A percentile compares a stretch with the other conserved stretches of the same genome.
Evolutionary conservation across 1,284 basidiomycete genomes (phyloP).

Genomic region (Microbotryum saponariae): DNA sequence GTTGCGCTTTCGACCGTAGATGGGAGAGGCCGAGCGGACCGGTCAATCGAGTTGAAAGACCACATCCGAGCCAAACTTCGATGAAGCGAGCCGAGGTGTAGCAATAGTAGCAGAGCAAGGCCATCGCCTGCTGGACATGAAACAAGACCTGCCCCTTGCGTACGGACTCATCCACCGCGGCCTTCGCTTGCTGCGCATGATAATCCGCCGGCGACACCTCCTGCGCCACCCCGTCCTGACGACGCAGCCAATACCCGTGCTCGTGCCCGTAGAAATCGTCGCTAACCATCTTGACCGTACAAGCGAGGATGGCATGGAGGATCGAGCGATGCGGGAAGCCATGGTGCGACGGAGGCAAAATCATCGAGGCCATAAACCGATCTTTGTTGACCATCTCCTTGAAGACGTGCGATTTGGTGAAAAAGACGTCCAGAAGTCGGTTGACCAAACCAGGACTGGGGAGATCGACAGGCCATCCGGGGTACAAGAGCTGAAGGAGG

Average conservation of each 20-base stretch:
- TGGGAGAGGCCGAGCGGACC: constrained; percentile 52
- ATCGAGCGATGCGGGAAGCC: constrained; percentile 72
- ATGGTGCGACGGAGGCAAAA: constrained; percentile 62
- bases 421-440: constrained; percentile 31
- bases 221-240: too few species aligned
- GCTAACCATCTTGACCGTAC: constrained; percentile 68
- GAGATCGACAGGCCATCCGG: constrained; percentile 26
- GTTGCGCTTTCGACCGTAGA: too few species aligned
- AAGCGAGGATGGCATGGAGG: constrained; percentile 74
- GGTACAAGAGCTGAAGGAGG: constrained; percentile 24
- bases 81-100: constrained; percentile 81
- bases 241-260: constrained; percentile 28
- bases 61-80: constrained; percentile 79
- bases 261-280: constrained; percentile 43
- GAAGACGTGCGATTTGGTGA: constrained; percentile 20
- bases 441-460: constrained; percentile 27
- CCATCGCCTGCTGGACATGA: constrained; percentile 71
- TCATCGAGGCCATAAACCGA: constrained; percentile 64
- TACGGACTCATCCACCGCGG: constrained; percentile 74
- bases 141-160: constrained; percentile 74
- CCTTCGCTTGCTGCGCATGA: constrained; percentile 21
- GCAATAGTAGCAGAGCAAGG: constrained; percentile 74
- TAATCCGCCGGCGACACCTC: too few species aligned
- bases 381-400: constrained; percentile 56
- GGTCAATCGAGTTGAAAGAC: constrained; percentile 70